Percentiles rank a stretch among this genome's conserved stretches.
Evolutionary conservation across 129 eudicot genomes (phyloP).

Genomic region (Lactuca sativa): DNA sequence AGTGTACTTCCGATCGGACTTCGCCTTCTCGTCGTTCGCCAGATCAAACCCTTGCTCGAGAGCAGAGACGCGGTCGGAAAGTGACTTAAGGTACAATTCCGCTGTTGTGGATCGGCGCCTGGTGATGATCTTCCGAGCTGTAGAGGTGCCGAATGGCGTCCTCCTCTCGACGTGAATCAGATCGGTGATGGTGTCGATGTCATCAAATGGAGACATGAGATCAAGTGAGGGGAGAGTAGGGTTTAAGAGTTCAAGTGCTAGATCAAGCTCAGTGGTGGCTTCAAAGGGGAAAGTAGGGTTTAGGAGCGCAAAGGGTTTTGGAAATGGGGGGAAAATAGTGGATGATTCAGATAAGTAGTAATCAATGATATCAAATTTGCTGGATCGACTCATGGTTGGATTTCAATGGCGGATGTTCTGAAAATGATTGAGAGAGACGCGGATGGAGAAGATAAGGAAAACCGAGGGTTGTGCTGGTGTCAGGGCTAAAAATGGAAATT

Average conservation of each 20-base stretch:
- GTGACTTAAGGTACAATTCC: conserved; percentile 45
- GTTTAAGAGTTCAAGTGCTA: conserved; percentile 48
- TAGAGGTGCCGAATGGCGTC: conserved; percentile 39
- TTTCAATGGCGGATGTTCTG: conserved; percentile 29
- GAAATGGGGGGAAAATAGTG: conserved; percentile 6
- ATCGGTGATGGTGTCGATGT: conserved; percentile 49
- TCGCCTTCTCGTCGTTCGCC: conserved; percentile 26
- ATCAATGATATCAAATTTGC: conserved; percentile 32
- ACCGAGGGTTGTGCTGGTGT: conserved; percentile 9
- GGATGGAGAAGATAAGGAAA: background rate
- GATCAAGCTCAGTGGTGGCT: conserved; percentile 35
- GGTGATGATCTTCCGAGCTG: conserved; percentile 41
- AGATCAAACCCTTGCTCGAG: conserved; percentile 64
- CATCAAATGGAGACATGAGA: conserved; percentile 36
- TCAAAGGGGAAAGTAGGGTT: conserved; percentile 22
- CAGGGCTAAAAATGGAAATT: conserved; percentile 25
- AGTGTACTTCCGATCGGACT: conserved; percentile 75
- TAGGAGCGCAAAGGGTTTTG: conserved; percentile 7
- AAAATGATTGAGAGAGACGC: conserved; percentile 34
- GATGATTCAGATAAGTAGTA: conserved; percentile 28
- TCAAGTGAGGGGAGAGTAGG: conserved; percentile 33
- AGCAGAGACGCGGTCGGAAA: conserved; percentile 68
- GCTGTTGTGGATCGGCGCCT: conserved; percentile 33
- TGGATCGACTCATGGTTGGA: conserved; percentile 30
- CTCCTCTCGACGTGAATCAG: conserved; percentile 49